A percentile compares a stretch with the other conserved stretches of the same genome.
These are phyloP conservation scores for Colletotrichum viniferum DNA, from an alignment of 2,329 filamentous ascomycete genomes.

Conservation along the genomic window DNA sequence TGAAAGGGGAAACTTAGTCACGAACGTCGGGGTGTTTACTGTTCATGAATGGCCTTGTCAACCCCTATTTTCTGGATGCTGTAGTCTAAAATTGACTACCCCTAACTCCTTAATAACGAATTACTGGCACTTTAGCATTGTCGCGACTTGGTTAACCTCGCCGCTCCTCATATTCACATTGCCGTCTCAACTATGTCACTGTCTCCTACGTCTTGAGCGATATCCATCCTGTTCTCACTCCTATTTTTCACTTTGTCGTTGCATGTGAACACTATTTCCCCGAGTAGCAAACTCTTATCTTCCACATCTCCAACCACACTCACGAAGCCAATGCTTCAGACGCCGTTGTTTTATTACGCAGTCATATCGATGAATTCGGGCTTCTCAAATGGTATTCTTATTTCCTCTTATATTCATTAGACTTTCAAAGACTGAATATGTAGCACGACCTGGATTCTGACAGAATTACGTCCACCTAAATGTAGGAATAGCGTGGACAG, in stretches of 20 bases:
- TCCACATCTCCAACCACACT: too few relatives aligned
- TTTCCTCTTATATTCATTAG: background rate
- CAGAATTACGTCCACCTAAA: fast-evolving
- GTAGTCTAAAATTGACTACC: background rate
- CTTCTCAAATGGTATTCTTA: background rate
- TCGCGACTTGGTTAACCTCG: background rate
- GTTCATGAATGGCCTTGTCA: background rate
- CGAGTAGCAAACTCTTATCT: too few relatives aligned
- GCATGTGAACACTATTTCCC: too few relatives aligned
- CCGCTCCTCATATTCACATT: background rate
- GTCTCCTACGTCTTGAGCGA: background rate
- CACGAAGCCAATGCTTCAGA: too few relatives aligned
- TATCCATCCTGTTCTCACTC: background rate
- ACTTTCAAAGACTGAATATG: too few relatives aligned
- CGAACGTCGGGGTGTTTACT: background rate
- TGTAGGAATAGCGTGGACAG: background rate
- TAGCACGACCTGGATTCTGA: background rate
- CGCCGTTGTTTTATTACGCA: background rate
- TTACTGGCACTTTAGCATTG: background rate
- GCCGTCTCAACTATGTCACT: background rate
- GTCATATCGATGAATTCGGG: background rate
- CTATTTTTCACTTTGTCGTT: background rate
- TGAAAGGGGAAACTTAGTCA: background rate
- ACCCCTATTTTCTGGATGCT: background rate
- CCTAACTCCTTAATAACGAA: background rate